Evolutionary conservation across 179 eudicot genomes (phyloP).

Genomic region (Carnegiea gigantea): DNA sequence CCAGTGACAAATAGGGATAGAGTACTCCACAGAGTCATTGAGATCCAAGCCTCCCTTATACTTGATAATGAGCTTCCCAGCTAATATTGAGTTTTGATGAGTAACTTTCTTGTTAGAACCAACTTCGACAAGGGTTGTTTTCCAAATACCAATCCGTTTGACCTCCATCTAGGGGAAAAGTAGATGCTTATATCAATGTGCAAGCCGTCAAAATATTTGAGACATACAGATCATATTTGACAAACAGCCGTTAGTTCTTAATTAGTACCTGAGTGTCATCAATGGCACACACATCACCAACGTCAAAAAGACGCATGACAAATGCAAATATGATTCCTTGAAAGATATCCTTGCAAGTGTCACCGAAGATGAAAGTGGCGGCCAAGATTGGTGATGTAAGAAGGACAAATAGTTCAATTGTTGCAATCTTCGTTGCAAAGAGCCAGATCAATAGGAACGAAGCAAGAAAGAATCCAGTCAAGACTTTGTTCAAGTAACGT

Average conservation of each 20-base stretch:
- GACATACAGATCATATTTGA: too few species aligned
- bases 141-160: constrained; percentile 4
- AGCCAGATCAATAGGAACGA: constrained; percentile 8
- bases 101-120: not conserved
- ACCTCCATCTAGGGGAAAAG: not conserved
- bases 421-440: constrained; percentile 7
- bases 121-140: not conserved
- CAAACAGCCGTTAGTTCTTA: too few species aligned
- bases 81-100: not conserved
- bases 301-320: constrained; percentile 13
- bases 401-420: not conserved
- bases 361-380: constrained; percentile 8
- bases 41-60: not conserved
- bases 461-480: not conserved
- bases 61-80: not conserved
- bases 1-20: not conserved
- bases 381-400: constrained; percentile 5
- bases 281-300: not conserved
- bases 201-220: too few species aligned
- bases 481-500: not conserved
- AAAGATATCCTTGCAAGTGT: constrained; percentile 3
- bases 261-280: constrained; percentile 1
- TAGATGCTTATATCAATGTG: too few species aligned
- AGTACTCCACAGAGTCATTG: constrained; percentile 2
- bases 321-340: constrained; percentile 3